Evolutionary conservation across 768 basidiomycete species (phyloP), one percentile per base, ranked within the genome.

Genomic region (Mycena capillaripes): DNA sequence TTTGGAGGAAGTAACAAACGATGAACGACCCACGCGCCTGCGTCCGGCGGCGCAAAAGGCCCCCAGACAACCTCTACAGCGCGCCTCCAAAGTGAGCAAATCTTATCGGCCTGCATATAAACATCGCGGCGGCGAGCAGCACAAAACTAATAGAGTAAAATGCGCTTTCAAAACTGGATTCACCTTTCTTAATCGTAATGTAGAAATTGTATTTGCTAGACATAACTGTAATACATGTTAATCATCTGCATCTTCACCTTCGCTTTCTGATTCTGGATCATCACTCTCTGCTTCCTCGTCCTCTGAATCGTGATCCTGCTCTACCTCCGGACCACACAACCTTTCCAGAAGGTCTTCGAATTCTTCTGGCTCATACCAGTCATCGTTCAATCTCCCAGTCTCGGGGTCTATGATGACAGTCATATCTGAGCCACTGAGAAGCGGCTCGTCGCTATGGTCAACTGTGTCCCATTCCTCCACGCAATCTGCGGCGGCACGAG

Each of bases 361-460:
- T 29, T 58, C 57, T 2, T 58, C 48, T 36, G 34, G 34, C 34
- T 36, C 34, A 12, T 36, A 36, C 34, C 34, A 36, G 12, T 36
- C 34, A 36, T 36, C 34, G 12, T 36, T 36, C 34, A 36, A 36
- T 12, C 34, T 36, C 34, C 34, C 34, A 12, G 34, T 52, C 21
- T 30, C 46, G 11, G 62, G 46, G 21, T 63, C 62, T 2, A 63
- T 17, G 12, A 36, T 50, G 6, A 63, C 62, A 34, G 46, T 34
- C 62, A 63, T 52, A 23, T 63, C 46, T 34, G 62, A 63, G 10
- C 62, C 62, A 23, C 62, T 63, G 32, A 23, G 10, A 23, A 50
- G 62, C 16, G 44, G 46, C 17, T 59, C 57, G 23, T 59, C 38
- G 23, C 57, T 60, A 29, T 61, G 59, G 46, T 61, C 59, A 10